These are phyloP conservation scores for Cryptococcus jaspeensis DNA, from an alignment of 1,284 basidiomycete species.

Conservation along the genomic window DNA sequence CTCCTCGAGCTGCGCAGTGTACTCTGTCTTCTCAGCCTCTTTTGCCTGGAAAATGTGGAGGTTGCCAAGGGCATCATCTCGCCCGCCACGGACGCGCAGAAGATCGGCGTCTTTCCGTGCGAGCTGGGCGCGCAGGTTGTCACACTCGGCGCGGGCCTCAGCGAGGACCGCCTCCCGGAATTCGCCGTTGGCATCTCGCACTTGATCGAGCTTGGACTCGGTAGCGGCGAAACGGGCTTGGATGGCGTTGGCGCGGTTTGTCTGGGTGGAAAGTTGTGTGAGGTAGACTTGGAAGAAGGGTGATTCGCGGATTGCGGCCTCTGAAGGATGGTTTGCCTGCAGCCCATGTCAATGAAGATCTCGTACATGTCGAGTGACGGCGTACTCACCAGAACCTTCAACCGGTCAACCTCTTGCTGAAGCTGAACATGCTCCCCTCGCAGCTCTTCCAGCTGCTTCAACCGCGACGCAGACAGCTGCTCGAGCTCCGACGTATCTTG, in stretches of 20 bases:
- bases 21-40: conserved; percentile 63
- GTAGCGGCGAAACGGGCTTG: conserved; percentile 32
- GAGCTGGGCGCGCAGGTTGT: conserved; percentile 38
- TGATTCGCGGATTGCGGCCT: conserved; percentile 35
- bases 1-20: conserved; percentile 68
- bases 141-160: conserved; percentile 39
- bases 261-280: conserved; percentile 34
- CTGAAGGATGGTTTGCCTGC: conserved; percentile 38
- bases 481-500: conserved; percentile 41
- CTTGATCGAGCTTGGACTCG: conserved; percentile 38
- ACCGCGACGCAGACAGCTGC: conserved; percentile 28
- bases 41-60: conserved; percentile 68
- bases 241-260: conserved; percentile 32
- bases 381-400: conserved; percentile 28
- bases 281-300: conserved; percentile 48
- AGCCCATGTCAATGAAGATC: not conserved
- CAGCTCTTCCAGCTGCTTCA: conserved; percentile 33
- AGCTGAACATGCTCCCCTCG: conserved; percentile 29
- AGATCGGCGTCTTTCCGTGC: conserved; percentile 70
- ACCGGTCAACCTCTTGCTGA: conserved; percentile 39
- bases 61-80: conserved; percentile 74
- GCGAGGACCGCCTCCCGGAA: conserved; percentile 41
- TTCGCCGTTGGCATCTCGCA: conserved; percentile 36
- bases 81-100: conserved; percentile 71
- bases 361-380: not conserved